Conservation (phyloP, 2,329 filamentous ascomycete genomes). For the Ceratocystis harringtonii region DNA sequence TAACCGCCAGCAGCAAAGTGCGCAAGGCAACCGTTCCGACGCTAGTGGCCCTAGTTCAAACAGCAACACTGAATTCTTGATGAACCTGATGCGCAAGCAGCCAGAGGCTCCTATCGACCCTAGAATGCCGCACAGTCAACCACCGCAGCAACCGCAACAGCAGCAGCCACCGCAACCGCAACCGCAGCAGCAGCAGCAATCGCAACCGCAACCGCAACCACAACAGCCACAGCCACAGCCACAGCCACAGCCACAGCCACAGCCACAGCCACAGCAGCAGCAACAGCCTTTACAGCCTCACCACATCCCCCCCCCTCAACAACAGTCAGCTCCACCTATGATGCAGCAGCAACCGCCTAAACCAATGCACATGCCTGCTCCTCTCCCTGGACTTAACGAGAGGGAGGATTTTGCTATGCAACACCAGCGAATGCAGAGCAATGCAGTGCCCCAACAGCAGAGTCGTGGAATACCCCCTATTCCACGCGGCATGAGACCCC, state of each 20-base stretch:
- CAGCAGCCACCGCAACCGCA: background rate
- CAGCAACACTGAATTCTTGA: conserved; percentile 67
- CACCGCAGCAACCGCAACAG: conserved; percentile 36
- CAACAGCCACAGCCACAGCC: conserved; percentile 22
- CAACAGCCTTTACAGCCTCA: conserved; percentile 22
- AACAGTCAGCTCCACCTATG: conserved; percentile 17
- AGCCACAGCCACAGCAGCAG: conserved; percentile 17
- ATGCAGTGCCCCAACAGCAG: conserved; percentile 11
- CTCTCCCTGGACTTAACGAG: conserved; percentile 4
- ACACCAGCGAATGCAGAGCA: conserved; percentile 25
- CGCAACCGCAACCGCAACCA: conserved; percentile 5
- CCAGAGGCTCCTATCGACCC: conserved; percentile 38
- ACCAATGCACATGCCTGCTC: conserved; percentile 10
- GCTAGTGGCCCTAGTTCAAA: conserved; percentile 24
- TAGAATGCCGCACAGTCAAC: conserved; percentile 33
- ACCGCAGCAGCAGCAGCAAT: conserved; percentile 23
- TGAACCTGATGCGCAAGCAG: conserved; percentile 56
- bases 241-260: conserved; percentile 23
- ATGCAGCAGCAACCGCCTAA: conserved; percentile 17
- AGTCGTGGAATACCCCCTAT: conserved; percentile 13
- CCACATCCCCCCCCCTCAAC: conserved; percentile 14
- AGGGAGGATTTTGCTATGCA: conserved; percentile 21
- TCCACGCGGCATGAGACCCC: conserved; percentile 30
- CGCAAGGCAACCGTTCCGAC: conserved; percentile 12
- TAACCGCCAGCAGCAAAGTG: conserved; percentile 24